phyloP scores from a whole-genome alignment of 495 filamentous ascomycete species.

The Talaromyces wortmannii region DNA sequence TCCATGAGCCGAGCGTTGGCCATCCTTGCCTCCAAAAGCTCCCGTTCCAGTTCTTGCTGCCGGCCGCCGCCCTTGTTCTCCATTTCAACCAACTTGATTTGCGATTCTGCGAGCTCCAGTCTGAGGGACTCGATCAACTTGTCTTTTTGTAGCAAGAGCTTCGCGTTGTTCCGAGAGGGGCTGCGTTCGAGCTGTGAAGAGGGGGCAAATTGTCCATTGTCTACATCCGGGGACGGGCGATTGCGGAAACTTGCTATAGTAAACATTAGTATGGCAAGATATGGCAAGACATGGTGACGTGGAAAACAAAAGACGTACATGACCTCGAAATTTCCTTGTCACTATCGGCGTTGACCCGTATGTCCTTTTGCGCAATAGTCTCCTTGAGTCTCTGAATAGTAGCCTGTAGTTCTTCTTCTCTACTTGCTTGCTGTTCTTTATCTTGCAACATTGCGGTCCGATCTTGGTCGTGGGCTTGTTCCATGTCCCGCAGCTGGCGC shows the following conservation, averaged over 20 bases:
- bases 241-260: slow-evolving; percentile 50
- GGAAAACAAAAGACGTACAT: slow-evolving; percentile 43
- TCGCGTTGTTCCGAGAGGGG: slow-evolving; percentile 79
- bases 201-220: slow-evolving; percentile 78
- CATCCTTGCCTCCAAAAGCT: slow-evolving; percentile 84
- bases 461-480: slow-evolving; percentile 84
- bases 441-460: slow-evolving; percentile 81
- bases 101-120: slow-evolving; percentile 85
- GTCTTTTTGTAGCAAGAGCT: slow-evolving; percentile 87
- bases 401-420: slow-evolving; percentile 82
- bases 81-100: slow-evolving; percentile 91
- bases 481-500: slow-evolving; percentile 79
- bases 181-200: slow-evolving; percentile 71
- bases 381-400: slow-evolving; percentile 90
- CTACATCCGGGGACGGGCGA: slow-evolving; percentile 36
- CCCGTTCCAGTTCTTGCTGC: slow-evolving; percentile 78
- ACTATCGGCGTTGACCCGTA: slow-evolving; percentile 51
- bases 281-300: background rate
- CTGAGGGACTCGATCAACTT: slow-evolving; percentile 89
- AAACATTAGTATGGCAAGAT: slow-evolving; percentile 17
- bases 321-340: slow-evolving; percentile 58
- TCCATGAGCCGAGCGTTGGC: slow-evolving; percentile 94
- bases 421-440: slow-evolving; percentile 75
- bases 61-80: slow-evolving; percentile 85
- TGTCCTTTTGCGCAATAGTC: slow-evolving; percentile 64